Evolutionary conservation across 1,284 basidiomycete genomes (phyloP).

Genomic region (Gymnopus androsaceus): DNA sequence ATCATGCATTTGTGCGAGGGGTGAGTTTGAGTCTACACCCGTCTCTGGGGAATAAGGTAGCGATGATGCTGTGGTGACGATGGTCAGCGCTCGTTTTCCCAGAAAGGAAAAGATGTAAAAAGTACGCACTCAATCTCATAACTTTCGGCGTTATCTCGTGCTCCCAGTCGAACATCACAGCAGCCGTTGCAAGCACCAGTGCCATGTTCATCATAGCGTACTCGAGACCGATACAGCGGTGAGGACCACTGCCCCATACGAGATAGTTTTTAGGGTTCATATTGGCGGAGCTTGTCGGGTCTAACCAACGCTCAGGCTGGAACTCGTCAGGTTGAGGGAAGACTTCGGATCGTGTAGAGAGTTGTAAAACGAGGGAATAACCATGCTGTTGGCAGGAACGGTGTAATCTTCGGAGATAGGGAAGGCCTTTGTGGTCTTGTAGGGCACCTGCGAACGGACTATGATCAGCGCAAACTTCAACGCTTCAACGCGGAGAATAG

Average conservation of each 20-base stretch:
- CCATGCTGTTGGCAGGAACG: slow-evolving; percentile 89
- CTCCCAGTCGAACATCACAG: slow-evolving; percentile 84
- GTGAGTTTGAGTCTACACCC: slow-evolving; percentile 82
- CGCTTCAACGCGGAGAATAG: not conserved
- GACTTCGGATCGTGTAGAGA: slow-evolving; percentile 89
- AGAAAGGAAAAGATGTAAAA: slow-evolving; percentile 8
- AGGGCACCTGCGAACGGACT: slow-evolving; percentile 72
- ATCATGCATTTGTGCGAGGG: slow-evolving; percentile 41
- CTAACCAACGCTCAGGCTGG: slow-evolving; percentile 91
- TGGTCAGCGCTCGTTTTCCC: slow-evolving; percentile 12
- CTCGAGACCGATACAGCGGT: slow-evolving; percentile 91
- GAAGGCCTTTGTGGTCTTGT: slow-evolving; percentile 87
- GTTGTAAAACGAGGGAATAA: slow-evolving; percentile 96
- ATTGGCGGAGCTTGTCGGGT: slow-evolving; percentile 79
- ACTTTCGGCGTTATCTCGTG: slow-evolving; percentile 82
- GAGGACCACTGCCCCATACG: slow-evolving; percentile 93
- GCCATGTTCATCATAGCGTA: slow-evolving; percentile 94
- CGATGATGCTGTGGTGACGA: slow-evolving; percentile 66
- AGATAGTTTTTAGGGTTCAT: slow-evolving; percentile 93
- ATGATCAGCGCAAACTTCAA: slow-evolving; percentile 8
- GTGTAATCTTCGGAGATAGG: slow-evolving; percentile 90
- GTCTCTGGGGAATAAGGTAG: slow-evolving; percentile 95
- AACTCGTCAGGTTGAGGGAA: slow-evolving; percentile 89
- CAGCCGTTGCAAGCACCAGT: slow-evolving; percentile 84
- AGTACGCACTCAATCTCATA: slow-evolving; percentile 79